A percentile compares a stretch with the other conserved stretches of the same genome.
Conservation (phyloP, 2,329 filamentous ascomycete species). For the Cercospora berteroae region DNA sequence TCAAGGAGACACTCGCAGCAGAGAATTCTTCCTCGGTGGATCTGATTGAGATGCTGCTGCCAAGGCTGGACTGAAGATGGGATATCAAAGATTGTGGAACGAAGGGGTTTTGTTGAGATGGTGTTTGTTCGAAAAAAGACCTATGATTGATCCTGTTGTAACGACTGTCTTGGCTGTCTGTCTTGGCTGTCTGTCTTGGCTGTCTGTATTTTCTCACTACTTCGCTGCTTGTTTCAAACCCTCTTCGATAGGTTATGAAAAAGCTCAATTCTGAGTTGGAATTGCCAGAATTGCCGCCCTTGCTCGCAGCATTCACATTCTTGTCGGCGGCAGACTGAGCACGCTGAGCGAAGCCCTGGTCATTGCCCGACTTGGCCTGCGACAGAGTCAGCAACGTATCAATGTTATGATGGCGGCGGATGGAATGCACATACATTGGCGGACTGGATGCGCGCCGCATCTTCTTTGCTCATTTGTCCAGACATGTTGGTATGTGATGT, state of each 20-base stretch:
- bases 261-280: constrained; percentile 5
- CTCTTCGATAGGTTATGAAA: too few species aligned
- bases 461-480: constrained; percentile 14
- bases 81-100: too few species aligned
- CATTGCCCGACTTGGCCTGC: constrained; percentile 22
- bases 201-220: too few species aligned
- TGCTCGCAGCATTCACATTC: constrained; percentile 21
- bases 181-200: too few species aligned
- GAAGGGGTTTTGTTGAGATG: too few species aligned
- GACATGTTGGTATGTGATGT: constrained; percentile 1
- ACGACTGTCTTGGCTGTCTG: too few species aligned
- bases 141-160: too few species aligned
- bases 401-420: background rate
- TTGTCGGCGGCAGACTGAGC: constrained; percentile 33
- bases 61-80: too few species aligned
- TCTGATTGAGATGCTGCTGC: background rate
- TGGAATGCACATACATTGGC: constrained; percentile 7
- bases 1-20: background rate
- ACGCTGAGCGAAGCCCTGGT: constrained; percentile 19
- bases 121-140: too few species aligned
- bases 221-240: too few species aligned
- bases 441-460: constrained; percentile 19
- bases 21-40: background rate
- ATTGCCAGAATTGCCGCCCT: constrained; percentile 1
- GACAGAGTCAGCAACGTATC: background rate